A percentile compares a stretch with the other conserved stretches of the same genome.
phyloP scores from a whole-genome alignment of 2,329 filamentous ascomycete species.

The Graphium sp. region DNA sequence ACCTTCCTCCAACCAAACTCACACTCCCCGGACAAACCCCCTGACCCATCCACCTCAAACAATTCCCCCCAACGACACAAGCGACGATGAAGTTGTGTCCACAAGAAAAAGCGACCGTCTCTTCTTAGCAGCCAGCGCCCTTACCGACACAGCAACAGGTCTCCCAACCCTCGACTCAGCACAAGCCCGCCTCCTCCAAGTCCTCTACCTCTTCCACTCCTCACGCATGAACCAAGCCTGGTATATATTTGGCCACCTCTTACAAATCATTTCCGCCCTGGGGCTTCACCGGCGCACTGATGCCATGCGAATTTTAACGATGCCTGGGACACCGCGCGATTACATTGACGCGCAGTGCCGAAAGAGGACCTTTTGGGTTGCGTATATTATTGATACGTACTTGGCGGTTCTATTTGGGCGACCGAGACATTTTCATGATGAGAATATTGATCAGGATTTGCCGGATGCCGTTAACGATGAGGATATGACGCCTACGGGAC shows the following conservation, averaged over 20 bases:
- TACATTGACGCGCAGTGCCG: conserved; percentile 20
- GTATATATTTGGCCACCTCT: conserved; percentile 39
- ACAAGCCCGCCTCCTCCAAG: conserved; percentile 40
- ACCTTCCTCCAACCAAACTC: no score
- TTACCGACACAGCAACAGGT: no score
- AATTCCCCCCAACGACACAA: no score
- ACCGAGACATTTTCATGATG: conserved; percentile 43
- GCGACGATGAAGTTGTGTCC: conserved; percentile 19
- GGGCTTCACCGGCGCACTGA: no score
- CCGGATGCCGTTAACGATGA: conserved; percentile 39
- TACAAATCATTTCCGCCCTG: conserved; percentile 32
- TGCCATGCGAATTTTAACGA: conserved; percentile 3
- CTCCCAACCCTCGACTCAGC: no score
- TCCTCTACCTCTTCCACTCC: conserved; percentile 38
- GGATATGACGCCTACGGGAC: no score
- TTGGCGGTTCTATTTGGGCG: conserved; percentile 44
- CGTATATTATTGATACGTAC: conserved; percentile 47
- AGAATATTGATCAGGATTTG: conserved; percentile 46
- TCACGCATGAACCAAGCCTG: conserved; percentile 43
- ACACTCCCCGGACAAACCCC: no score
- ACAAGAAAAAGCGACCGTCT: conserved; percentile 18
- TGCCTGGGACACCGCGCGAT: conserved; percentile 10
- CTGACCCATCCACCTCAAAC: conserved; percentile 12
- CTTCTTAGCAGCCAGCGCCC: no score
- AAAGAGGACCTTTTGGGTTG: conserved; percentile 41